Evolutionary conservation across 176 grass and related monocot genomes (phyloP).

Genomic region (Leersia perrieri): DNA sequence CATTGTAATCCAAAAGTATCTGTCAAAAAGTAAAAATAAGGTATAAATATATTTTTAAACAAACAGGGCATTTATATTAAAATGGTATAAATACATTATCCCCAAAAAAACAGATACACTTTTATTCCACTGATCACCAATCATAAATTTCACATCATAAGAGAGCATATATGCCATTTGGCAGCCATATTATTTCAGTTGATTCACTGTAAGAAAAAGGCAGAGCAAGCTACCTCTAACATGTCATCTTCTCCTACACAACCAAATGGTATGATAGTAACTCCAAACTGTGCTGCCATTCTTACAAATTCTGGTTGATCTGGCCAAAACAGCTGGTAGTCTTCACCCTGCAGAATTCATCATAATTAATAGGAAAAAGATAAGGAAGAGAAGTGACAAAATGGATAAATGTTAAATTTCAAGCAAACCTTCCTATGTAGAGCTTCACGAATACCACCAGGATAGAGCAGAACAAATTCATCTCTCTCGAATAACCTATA

Average conservation of each 20-base stretch:
- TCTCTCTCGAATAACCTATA: conserved; percentile 54
- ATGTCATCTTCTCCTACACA: conserved; percentile 90
- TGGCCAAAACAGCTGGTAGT: conserved; percentile 86
- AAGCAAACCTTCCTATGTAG: conserved; percentile 61
- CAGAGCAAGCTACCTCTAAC: conserved; percentile 50
- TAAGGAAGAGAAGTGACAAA: background rate
- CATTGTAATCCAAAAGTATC: conserved; percentile 88
- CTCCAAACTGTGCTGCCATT: conserved; percentile 87
- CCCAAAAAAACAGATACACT: background rate
- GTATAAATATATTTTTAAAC: background rate
- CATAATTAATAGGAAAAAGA: conserved; percentile 11
- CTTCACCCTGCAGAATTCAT: conserved; percentile 57
- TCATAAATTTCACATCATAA: background rate
- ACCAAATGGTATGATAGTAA: conserved; percentile 83
- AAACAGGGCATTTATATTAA: too few relatives aligned
- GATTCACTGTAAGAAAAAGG: background rate
- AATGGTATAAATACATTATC: background rate
- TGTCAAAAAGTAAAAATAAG: conserved; percentile 28
- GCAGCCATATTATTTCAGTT: background rate
- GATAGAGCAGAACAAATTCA: conserved; percentile 66
- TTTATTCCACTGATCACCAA: background rate
- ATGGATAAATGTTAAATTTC: background rate
- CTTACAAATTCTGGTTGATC: conserved; percentile 91
- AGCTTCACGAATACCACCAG: conserved; percentile 68
- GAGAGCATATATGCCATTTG: background rate